Evolutionary conservation across 768 basidiomycete genomes (phyloP), one percentile per base, ranked within the genome.

Genomic region (Trametes sanguinea): DNA sequence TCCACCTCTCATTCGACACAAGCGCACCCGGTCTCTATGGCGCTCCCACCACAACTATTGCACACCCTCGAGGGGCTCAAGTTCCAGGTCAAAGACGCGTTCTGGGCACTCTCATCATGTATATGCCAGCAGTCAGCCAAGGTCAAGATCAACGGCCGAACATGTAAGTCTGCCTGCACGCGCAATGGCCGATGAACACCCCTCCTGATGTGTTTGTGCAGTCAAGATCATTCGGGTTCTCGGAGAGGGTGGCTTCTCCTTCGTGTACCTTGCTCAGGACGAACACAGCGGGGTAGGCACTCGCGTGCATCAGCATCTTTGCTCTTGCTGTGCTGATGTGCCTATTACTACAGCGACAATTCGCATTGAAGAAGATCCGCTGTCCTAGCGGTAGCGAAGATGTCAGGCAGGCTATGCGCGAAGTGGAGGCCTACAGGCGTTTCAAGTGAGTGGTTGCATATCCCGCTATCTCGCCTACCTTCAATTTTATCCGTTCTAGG

Each of bases 351-450:
- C 74, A 94, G 85, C 83, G 95, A 65, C 86, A 92, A 80, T 98
- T 96, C 68, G 97, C 97, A 0, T 79, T 99, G 64, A 99, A 99
- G 81, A 98, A 97, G 77, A 95, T 97, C 71, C 83, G 94, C 46
- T 95, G 94, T 80, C 94, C 93, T 1, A 89, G 89, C 44, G 94
- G 94, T 7, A 79, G 84, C 6, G 94, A 96, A 57, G 89, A 88
- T 9, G 94, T 98, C 59, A 89, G 89, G 69, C 92, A 94, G 72
- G 92, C 87, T 4, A 88, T 94, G 90, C 81, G 86, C 52, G 93
- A 94, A 73, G 89, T 93, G 2, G 93, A 96, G 73, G 95, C 97
- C 0, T 97, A 97, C 74, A 81, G 94, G 70, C 84, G 96, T 61
- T 98, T 98, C 81, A 92, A 87, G 92, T 92, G 73, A 75, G 89